phyloP scores from a whole-genome alignment of 441 rosid genomes.

The Adansonia rubrostipa region DNA sequence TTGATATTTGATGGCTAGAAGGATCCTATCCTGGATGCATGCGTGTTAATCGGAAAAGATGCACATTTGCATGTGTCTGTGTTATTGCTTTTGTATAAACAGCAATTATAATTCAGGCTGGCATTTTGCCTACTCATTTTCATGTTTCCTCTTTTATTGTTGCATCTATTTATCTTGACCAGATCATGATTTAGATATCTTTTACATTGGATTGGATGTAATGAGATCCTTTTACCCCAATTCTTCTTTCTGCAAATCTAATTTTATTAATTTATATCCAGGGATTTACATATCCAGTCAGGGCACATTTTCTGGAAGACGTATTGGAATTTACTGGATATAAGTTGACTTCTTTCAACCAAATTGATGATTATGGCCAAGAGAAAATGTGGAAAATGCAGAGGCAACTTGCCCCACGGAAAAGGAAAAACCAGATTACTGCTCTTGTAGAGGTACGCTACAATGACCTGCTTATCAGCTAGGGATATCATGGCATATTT shows the following conservation, averaged over 20 bases:
- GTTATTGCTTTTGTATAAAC: background rate
- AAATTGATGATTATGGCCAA: conserved; percentile 99
- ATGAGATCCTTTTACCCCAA: background rate
- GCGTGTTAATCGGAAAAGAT: background rate
- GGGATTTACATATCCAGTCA: conserved; percentile 96
- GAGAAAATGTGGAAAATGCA: conserved; percentile 99
- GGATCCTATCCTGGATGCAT: background rate
- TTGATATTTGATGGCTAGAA: background rate
- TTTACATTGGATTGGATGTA: background rate
- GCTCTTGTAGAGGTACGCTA: conserved; percentile 89
- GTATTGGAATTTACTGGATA: conserved; percentile 86
- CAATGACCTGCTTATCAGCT: background rate
- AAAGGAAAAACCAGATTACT: conserved; percentile 93
- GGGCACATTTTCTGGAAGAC: conserved; percentile 87
- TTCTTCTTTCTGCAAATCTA: conserved; percentile 5
- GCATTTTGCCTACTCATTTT: background rate
- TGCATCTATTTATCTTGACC: background rate
- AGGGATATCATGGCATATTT: background rate
- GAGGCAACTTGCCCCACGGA: conserved; percentile 82
- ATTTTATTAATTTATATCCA: conserved; percentile 36
- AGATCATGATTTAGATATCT: background rate
- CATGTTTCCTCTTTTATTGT: background rate
- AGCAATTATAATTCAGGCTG: background rate
- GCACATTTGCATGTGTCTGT: background rate
- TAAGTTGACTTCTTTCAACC: conserved; percentile 86